Percentiles rank a stretch among this genome's conserved stretches.
Evolutionary conservation across 2,329 filamentous ascomycete species (phyloP).

Genomic region (Aspergillus sp.): DNA sequence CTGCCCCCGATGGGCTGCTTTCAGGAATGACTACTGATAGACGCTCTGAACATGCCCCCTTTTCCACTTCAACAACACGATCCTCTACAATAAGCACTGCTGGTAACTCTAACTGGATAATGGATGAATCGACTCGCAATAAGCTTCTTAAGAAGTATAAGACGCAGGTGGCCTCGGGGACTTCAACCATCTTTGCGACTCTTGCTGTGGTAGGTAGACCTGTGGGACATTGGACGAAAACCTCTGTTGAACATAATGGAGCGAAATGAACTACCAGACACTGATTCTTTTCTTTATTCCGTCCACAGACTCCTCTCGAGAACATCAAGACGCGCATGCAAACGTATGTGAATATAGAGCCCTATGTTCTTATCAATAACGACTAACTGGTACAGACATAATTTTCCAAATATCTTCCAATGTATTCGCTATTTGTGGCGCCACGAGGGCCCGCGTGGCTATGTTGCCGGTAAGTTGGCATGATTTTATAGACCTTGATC

Average conservation of each 20-base stretch:
- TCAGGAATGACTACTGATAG: conserved; percentile 32
- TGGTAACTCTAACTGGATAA: conserved; percentile 22
- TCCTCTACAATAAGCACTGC: conserved; percentile 26
- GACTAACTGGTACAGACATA: conserved; percentile 22
- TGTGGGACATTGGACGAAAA: background rate
- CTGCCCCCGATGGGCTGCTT: conserved; percentile 24
- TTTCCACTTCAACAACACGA: conserved; percentile 26
- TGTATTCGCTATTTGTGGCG: conserved; percentile 40
- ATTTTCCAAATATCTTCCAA: conserved; percentile 37
- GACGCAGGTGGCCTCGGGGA: conserved; percentile 39
- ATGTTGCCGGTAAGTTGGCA: conserved; percentile 35
- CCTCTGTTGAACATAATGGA: no score
- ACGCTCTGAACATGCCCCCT: conserved; percentile 34
- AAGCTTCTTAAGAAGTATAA: conserved; percentile 39
- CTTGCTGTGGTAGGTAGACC: conserved; percentile 36
- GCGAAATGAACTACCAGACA: background rate
- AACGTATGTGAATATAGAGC: conserved; percentile 29
- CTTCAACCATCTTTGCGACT: conserved; percentile 38
- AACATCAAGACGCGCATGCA: conserved; percentile 45
- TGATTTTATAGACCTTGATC: background rate
- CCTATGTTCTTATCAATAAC: conserved; percentile 1
- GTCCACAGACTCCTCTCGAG: conserved; percentile 37
- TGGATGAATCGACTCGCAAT: conserved; percentile 35
- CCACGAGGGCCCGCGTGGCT: conserved; percentile 40
- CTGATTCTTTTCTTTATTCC: background rate